Evolutionary conservation across 257 asterid species (phyloP).

Genomic region (Echium plantagineum): DNA sequence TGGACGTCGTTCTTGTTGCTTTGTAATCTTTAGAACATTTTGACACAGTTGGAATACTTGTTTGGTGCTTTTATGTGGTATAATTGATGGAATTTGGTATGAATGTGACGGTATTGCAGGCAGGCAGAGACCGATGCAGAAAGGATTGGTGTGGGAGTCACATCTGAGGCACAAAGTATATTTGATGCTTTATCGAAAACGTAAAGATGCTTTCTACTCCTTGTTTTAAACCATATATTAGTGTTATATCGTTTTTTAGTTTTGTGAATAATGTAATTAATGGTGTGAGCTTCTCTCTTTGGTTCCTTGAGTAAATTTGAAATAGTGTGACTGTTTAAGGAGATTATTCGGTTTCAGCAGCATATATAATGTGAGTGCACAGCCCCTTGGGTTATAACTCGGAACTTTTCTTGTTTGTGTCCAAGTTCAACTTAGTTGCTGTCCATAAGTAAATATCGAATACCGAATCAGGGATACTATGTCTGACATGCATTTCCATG

Average conservation of each 20-base stretch:
- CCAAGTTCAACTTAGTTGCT: too few relatives aligned
- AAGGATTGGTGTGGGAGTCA: slow-evolving; percentile 93
- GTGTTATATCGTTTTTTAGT: background rate
- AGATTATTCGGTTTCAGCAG: background rate
- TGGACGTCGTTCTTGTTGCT: too few relatives aligned
- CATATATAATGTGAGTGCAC: background rate
- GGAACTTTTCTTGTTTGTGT: too few relatives aligned
- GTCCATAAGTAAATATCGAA: too few relatives aligned
- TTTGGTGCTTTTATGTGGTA: background rate
- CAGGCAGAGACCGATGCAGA: slow-evolving; percentile 88
- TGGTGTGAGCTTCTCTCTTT: background rate
- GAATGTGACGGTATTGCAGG: slow-evolving; percentile 28
- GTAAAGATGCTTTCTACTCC: slow-evolving; percentile 30
- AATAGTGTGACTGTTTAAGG: background rate
- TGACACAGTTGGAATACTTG: background rate
- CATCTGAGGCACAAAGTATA: slow-evolving; percentile 80
- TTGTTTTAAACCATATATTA: background rate
- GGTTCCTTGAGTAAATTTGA: background rate
- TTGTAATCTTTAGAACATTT: background rate
- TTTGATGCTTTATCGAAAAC: slow-evolving; percentile 93
- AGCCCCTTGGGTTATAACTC: too few relatives aligned
- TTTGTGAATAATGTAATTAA: background rate
- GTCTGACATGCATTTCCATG: too few relatives aligned
- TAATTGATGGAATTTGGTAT: background rate
- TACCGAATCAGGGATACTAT: too few relatives aligned